Evolutionary conservation across 192 early-diverging fungal genomes (phyloP), one percentile per base, ranked within the genome.

Genomic region (Lobosporangium transversale): DNA sequence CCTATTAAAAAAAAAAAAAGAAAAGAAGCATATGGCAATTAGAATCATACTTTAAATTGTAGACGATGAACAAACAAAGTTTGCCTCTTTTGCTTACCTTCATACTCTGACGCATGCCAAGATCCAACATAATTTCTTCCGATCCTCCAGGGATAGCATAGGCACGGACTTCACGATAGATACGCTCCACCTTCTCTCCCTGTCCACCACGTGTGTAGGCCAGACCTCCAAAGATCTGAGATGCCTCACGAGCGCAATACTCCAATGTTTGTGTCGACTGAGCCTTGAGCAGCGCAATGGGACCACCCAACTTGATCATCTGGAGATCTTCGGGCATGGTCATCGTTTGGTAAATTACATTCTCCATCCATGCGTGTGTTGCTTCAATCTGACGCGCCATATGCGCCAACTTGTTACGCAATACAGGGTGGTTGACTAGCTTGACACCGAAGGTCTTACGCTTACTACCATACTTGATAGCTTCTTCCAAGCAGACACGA

Each of bases 61-160:
- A 20, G 45, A 48, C 10, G 5, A n/a, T 48, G 15, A 40, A 40
- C 37, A 7, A 40, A 10, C 7, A 40, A 40, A 40, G 37, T 40
- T 7, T 14, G 37, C 37, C 14, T 40, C 14, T 40, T 40, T 40
- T 40, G 7, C 29, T 53, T 30, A 93, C 91, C 79, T 95, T 95
- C 43, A 93, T 70, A 24, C 81, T 73, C 79, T 94, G 92, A 32
- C 93, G 68, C 35, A 95, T 87, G 32, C 94, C 94, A 11, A 95
- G 74, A 60, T 95, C 94, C 53, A 94, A 75, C 94, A 95, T 95
- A 65, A 94, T 95, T 64, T 95, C 92, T 68, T 94, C 94, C 17
- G 88, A 90, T n/a, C 94, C 94, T 26, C 94, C 94, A 37, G 92
- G 92, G 67, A 94, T 94, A 37, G 92, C 90, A 61, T 90, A 92